A percentile compares a stretch with the other conserved stretches of the same genome.
phyloP scores from a whole-genome alignment of 2,329 filamentous ascomycete species.

The Venturia effusa region DNA sequence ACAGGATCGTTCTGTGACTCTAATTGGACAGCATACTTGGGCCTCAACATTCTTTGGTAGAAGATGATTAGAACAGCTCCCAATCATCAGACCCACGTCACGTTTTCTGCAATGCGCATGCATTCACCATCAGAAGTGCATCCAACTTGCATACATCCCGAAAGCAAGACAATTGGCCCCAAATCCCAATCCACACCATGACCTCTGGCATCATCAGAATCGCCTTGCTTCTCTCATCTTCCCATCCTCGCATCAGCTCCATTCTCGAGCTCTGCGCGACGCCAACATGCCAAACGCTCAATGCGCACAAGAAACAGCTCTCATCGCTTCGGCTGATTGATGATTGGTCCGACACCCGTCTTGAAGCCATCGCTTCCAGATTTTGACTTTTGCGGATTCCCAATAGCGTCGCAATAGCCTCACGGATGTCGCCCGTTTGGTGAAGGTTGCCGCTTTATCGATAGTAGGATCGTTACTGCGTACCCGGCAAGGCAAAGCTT shows the following conservation, averaged over 20 bases:
- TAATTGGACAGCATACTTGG: neutral
- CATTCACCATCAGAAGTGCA: no score
- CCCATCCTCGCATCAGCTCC: neutral
- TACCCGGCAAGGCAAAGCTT: no score
- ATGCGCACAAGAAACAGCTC: neutral
- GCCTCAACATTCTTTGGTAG: neutral
- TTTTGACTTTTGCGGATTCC: neutral
- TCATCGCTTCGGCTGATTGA: neutral
- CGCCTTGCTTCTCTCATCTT: neutral
- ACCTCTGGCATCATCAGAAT: neutral
- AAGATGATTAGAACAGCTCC: neutral
- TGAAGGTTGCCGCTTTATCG: neutral
- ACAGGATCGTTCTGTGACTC: neutral
- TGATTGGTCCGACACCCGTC: neutral
- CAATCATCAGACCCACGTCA: neutral
- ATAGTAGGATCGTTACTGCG: neutral
- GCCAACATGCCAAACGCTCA: neutral
- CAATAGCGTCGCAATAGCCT: constrained; percentile 1
- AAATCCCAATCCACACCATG: neutral
- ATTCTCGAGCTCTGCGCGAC: neutral
- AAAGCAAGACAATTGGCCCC: neutral
- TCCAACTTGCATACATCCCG: no score
- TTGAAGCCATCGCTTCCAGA: neutral
- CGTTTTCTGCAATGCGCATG: neutral
- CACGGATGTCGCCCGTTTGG: neutral